Percentiles rank a stretch among this genome's conserved stretches.
Conservation (phyloP, 148 eudicot species). For the Selenicereus undatus region DNA sequence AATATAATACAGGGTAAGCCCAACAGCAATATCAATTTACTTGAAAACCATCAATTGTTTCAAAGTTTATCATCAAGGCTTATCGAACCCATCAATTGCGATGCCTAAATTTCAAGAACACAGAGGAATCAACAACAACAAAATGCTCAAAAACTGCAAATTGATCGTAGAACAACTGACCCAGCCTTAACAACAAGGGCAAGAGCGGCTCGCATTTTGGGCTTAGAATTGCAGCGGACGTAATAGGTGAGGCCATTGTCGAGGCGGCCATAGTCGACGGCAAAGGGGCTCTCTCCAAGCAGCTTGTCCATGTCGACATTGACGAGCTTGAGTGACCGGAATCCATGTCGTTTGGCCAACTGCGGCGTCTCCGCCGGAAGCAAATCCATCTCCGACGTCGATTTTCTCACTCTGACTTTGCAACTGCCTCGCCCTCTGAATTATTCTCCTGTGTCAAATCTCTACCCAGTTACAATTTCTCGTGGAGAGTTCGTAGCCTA, state of each 20-base stretch:
- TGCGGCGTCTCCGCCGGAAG: conserved; percentile 53
- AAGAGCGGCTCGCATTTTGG: conserved; percentile 88
- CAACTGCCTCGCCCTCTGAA: background rate
- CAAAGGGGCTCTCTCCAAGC: conserved; percentile 50
- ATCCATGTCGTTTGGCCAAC: conserved; percentile 55
- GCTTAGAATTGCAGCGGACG: conserved; percentile 79
- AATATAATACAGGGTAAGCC: background rate
- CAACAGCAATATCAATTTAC: too few species aligned
- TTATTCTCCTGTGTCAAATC: background rate
- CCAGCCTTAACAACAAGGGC: conserved; percentile 85
- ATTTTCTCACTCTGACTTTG: background rate
- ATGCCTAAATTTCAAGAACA: background rate
- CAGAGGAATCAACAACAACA: background rate
- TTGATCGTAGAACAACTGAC: conserved; percentile 26
- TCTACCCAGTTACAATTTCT: background rate
- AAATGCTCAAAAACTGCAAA: background rate
- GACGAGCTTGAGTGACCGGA: conserved; percentile 62
- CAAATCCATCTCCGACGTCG: conserved; percentile 53
- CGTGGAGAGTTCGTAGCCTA: too few species aligned
- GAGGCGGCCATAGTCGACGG: conserved; percentile 65
- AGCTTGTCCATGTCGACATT: conserved; percentile 49
- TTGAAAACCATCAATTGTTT: too few species aligned
- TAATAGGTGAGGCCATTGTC: conserved; percentile 72
- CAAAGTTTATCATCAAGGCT: too few species aligned
- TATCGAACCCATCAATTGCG: background rate